These are phyloP conservation scores for Neonectria punicea DNA, from an alignment of 2,329 filamentous ascomycete genomes.

Conservation along the genomic window DNA sequence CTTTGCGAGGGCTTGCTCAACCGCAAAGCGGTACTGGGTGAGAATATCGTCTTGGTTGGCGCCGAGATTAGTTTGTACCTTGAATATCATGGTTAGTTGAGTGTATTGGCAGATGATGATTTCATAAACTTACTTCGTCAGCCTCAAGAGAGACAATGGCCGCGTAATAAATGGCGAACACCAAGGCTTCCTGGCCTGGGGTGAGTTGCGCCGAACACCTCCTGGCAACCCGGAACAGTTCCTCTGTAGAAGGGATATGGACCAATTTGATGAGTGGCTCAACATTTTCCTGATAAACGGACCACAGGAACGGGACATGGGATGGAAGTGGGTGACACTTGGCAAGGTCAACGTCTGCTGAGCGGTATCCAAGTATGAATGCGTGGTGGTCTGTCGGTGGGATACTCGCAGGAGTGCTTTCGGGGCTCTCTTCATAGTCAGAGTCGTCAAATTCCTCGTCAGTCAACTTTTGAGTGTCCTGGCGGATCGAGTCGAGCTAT, in stretches of 20 bases:
- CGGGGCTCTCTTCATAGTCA: constrained; percentile 69
- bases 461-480: constrained; percentile 59
- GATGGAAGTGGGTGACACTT: constrained; percentile 72
- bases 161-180: constrained; percentile 71
- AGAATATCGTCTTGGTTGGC: constrained; percentile 57
- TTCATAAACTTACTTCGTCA: constrained; percentile 59
- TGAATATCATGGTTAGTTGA: constrained; percentile 14
- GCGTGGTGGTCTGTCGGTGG: constrained; percentile 68
- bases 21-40: constrained; percentile 61
- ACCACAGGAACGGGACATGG: constrained; percentile 75
- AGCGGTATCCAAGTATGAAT: constrained; percentile 79
- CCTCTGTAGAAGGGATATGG: constrained; percentile 74
- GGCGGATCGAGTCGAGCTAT: constrained; percentile 56
- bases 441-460: constrained; percentile 62
- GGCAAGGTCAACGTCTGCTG: constrained; percentile 73
- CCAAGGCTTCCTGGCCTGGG: constrained; percentile 67
- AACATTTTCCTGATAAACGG: constrained; percentile 77
- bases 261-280: constrained; percentile 78
- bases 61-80: constrained; percentile 54
- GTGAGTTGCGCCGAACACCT: constrained; percentile 68
- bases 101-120: neutral
- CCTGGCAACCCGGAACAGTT: constrained; percentile 69
- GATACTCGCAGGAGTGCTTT: constrained; percentile 51
- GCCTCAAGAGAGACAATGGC: constrained; percentile 69
- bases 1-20: constrained; percentile 67